Conservation (phyloP, 2,329 filamentous ascomycete species). For the Alternaria viburni region DNA sequence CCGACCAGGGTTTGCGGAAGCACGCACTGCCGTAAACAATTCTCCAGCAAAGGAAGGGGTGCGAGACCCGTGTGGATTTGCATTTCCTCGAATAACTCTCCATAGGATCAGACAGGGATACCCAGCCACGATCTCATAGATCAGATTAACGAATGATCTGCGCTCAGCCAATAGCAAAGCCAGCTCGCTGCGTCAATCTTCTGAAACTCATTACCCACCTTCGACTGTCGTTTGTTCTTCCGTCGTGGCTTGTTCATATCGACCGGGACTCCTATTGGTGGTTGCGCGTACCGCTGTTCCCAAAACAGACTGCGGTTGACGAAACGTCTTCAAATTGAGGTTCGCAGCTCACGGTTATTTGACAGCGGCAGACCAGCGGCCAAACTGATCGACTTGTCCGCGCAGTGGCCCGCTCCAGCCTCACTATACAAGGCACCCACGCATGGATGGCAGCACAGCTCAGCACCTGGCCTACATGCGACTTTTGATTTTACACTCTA, state of each 20-base stretch:
- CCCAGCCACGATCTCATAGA: conserved; percentile 36
- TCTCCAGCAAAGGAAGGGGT: conserved; percentile 2
- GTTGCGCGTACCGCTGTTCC: conserved; percentile 18
- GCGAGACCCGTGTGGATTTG: conserved; percentile 1
- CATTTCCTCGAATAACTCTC: conserved; percentile 12
- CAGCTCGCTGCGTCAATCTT: conserved; percentile 20
- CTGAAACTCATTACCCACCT: conserved; percentile 34
- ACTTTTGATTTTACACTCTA: not conserved
- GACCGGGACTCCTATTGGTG: conserved; percentile 19
- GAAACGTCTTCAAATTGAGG: conserved; percentile 15
- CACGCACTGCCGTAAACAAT: not conserved
- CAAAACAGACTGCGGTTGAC: conserved; percentile 9
- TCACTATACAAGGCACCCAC: conserved; percentile 7
- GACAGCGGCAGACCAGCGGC: conserved; percentile 37
- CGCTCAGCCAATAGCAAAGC: conserved; percentile 36
- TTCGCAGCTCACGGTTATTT: conserved; percentile 20
- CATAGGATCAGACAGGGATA: conserved; percentile 26
- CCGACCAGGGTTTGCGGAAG: conserved; percentile 29
- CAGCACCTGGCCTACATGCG: not conserved
- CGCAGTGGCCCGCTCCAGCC: conserved; percentile 24
- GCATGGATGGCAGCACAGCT: conserved; percentile 5
- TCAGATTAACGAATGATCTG: conserved; percentile 46
- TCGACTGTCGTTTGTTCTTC: conserved; percentile 22
- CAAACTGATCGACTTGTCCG: conserved; percentile 21
- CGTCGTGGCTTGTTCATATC: conserved; percentile 21